Conservation (phyloP, 768 basidiomycete species). For the Cubamyces sp. region DNA sequence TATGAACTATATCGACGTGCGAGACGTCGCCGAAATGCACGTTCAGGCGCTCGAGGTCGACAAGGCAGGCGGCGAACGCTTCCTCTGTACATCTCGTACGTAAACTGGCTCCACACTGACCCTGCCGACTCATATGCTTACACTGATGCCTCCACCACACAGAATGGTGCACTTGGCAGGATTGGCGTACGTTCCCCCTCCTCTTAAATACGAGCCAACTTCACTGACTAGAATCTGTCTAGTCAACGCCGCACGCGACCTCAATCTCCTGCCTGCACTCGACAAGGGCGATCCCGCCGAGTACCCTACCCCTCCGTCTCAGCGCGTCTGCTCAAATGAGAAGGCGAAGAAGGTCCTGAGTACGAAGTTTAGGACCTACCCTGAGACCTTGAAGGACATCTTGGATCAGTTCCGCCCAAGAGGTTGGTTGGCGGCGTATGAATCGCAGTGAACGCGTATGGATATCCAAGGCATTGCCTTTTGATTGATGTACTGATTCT, state of each 20-base stretch:
- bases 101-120: not conserved
- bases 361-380: constrained; percentile 44
- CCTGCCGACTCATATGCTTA: not conserved
- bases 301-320: not conserved
- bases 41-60: constrained; percentile 33
- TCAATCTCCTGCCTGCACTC: not conserved
- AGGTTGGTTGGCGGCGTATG: no score
- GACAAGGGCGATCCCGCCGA: not conserved
- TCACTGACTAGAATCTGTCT: not conserved
- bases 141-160: not conserved
- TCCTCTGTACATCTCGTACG: constrained; percentile 40
- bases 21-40: constrained; percentile 38
- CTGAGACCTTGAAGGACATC: constrained; percentile 43
- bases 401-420: no score
- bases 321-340: not conserved
- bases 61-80: constrained; percentile 43
- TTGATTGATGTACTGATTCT: no score
- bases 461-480: no score
- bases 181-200: constrained; percentile 19
- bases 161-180: constrained; percentile 22
- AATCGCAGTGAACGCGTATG: no score
- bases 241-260: constrained; percentile 23
- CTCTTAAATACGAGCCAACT: no score
- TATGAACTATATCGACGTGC: constrained; percentile 38
- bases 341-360: constrained; percentile 48